phyloP scores from a whole-genome alignment of 768 basidiomycete genomes.

The Pholiota microspora region DNA sequence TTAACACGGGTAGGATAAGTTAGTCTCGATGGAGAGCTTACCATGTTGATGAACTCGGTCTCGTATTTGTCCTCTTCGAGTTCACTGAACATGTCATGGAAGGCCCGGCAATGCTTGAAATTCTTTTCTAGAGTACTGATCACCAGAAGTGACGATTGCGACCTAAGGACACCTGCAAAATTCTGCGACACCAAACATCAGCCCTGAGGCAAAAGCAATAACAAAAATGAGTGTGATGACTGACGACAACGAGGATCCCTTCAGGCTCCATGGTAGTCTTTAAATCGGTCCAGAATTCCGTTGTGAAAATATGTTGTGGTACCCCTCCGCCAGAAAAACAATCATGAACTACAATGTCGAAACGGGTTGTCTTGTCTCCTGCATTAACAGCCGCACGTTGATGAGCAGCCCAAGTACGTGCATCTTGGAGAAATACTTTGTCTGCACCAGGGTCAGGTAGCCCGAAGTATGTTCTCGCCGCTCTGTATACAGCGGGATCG shows the following conservation, averaged over 20 bases:
- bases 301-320: conserved; percentile 79
- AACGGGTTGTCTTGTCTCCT: conserved; percentile 35
- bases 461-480: conserved; percentile 77
- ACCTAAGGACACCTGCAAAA: conserved; percentile 71
- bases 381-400: conserved; percentile 28
- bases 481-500: conserved; percentile 86
- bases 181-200: conserved; percentile 51
- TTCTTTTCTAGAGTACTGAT: conserved; percentile 63
- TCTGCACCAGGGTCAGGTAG: conserved; percentile 61
- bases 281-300: conserved; percentile 80
- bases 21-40: conserved; percentile 28
- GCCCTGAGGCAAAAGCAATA: not conserved
- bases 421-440: conserved; percentile 76
- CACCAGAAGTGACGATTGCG: conserved; percentile 63
- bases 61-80: conserved; percentile 45
- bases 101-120: conserved; percentile 81
- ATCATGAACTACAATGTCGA: conserved; percentile 83
- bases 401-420: conserved; percentile 62
- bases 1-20: not conserved
- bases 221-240: not conserved
- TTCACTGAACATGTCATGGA: conserved; percentile 63
- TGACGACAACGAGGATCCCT: conserved; percentile 78
- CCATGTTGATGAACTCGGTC: conserved; percentile 71
- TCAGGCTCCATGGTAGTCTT: conserved; percentile 61
- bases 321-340: conserved; percentile 95